Evolutionary conservation across 495 filamentous ascomycete species (phyloP), one percentile per base, ranked within the genome.

Genomic region (Pseudevernia furfuracea): DNA sequence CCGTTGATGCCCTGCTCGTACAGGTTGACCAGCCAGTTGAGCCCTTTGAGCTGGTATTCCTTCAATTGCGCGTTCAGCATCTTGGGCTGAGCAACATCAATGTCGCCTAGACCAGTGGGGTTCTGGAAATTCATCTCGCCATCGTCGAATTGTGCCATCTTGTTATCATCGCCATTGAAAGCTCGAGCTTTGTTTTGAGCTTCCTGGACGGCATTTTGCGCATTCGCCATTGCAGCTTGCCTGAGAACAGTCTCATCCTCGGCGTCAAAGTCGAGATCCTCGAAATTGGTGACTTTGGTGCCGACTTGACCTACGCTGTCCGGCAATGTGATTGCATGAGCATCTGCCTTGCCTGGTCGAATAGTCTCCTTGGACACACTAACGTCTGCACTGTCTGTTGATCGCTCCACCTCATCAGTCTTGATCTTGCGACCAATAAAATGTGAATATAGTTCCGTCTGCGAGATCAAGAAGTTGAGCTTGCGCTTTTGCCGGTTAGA

Each of bases 61-160:
- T 99, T 99, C 67, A 99, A 82, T 72, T 93, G 88, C 62, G 90
- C 91, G 68, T 88, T 90, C 70, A 99, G 85, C 80, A 99, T 88
- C 74, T 90, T 93, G 12, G 94, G 94, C 74, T 99, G 94, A 61
- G 90, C 85, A 66, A 99, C 89, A 70, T 96, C 89, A 69, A 96
- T 90, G 70, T 90, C 91, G 66, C 91, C 92, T 75, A 99, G 82
- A 70, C 92, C 91, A 6, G 92, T 91, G 7, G 94, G 94, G 73
- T 99, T 97, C 78, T 99, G 94, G 84, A 99, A 99, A 77, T 97
- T 97, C 89, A 99, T 89, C 75, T 99, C 94, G 60, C 91, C 93
- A 68, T 96, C 88, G 60, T 82, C 81, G 61, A 80, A 78, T 19
- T 80, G 76, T 8, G 76, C 78, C 59, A 82, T 78, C 25, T 80